Conservation (phyloP, 768 basidiomycete genomes). For the Amanita fuliginea region DNA sequence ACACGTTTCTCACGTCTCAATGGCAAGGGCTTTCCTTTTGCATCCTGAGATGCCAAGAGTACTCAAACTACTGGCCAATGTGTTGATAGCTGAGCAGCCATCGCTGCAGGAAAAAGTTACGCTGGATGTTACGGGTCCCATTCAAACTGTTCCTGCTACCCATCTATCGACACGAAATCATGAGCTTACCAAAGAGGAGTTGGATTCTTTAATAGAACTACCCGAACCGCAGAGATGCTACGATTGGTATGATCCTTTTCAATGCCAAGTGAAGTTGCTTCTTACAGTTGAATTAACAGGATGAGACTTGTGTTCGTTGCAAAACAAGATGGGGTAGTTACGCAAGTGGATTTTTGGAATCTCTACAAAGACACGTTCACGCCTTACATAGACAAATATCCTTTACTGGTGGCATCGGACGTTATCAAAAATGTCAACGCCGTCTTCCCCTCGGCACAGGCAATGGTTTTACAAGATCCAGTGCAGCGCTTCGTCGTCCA, state of each 20-base stretch:
- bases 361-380: slow-evolving; percentile 81
- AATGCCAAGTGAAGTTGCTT: neutral
- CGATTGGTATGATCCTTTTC: slow-evolving; percentile 48
- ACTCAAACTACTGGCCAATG: slow-evolving; percentile 53
- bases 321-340: slow-evolving; percentile 68
- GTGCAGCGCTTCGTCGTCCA: slow-evolving; percentile 79
- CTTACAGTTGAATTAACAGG: slow-evolving; percentile 32
- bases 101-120: slow-evolving; percentile 48
- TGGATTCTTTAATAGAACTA: slow-evolving; percentile 43
- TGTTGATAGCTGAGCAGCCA: slow-evolving; percentile 58
- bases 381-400: slow-evolving; percentile 42
- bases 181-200: slow-evolving; percentile 61
- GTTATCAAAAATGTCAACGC: slow-evolving; percentile 88
- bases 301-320: slow-evolving; percentile 84
- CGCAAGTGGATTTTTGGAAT: slow-evolving; percentile 94
- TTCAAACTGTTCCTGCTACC: slow-evolving; percentile 46
- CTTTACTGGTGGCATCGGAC: slow-evolving; percentile 75
- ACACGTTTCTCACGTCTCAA: slow-evolving; percentile 62
- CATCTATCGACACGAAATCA: slow-evolving; percentile 41
- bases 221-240: slow-evolving; percentile 74
- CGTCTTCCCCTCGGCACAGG: slow-evolving; percentile 78
- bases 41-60: slow-evolving; percentile 62
- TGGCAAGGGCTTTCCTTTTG: slow-evolving; percentile 69
- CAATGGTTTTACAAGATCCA: slow-evolving; percentile 72
- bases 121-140: slow-evolving; percentile 48